A percentile compares a stretch with the other conserved stretches of the same genome.
These are phyloP conservation scores for Polychaeton citri DNA, from an alignment of 2,329 filamentous ascomycete species.

Conservation along the genomic window DNA sequence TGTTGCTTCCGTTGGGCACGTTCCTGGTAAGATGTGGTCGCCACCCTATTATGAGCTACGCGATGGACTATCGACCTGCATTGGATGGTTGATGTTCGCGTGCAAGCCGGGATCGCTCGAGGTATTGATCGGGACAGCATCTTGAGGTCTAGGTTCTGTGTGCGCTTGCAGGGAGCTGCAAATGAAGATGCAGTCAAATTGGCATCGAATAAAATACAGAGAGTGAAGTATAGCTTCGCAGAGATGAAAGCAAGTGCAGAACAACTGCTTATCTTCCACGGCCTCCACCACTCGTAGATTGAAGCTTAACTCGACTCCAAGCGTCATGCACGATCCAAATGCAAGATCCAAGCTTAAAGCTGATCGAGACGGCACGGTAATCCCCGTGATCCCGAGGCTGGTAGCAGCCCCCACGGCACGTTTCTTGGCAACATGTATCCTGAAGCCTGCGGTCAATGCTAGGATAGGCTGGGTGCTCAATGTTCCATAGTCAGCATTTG, in stretches of 20 bases:
- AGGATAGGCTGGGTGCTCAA: too few species aligned
- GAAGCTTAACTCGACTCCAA: not conserved
- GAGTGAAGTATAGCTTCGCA: too few species aligned
- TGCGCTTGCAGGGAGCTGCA: too few species aligned
- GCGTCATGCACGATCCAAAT: not conserved
- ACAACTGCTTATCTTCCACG: too few species aligned
- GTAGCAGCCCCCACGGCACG: not conserved
- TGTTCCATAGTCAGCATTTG: too few species aligned
- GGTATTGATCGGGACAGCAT: constrained; percentile 9
- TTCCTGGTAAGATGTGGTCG: constrained; percentile 14
- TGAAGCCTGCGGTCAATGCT: not conserved
- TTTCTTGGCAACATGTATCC: not conserved
- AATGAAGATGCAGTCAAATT: too few species aligned
- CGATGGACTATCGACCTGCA: not conserved
- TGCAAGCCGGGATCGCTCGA: constrained; percentile 1
- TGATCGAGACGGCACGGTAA: not conserved
- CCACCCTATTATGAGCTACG: not conserved
- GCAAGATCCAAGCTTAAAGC: not conserved
- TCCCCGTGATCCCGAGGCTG: not conserved
- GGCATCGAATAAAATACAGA: too few species aligned
- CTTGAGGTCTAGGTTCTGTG: too few species aligned
- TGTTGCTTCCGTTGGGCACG: constrained; percentile 31
- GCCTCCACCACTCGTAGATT: too few species aligned
- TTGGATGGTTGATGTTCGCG: not conserved
- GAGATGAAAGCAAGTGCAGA: too few species aligned